Percentiles rank a stretch among this genome's conserved stretches.
These are phyloP conservation scores for Cordyceps cateniannulata DNA, from an alignment of 2,329 filamentous ascomycete species.

Conservation along the genomic window DNA sequence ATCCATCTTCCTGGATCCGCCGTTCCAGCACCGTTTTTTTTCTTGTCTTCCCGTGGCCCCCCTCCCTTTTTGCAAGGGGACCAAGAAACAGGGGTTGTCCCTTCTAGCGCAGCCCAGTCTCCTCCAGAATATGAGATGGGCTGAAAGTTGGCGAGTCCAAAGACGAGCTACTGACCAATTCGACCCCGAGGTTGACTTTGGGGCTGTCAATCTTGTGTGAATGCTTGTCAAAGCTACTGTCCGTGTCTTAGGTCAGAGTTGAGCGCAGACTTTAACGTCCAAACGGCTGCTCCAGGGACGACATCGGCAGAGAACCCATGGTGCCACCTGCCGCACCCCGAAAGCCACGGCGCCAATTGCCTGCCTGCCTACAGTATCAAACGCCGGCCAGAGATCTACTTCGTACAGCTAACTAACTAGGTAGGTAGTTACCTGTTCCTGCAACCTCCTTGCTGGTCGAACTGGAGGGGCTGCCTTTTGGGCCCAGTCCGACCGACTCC, in stretches of 20 bases:
- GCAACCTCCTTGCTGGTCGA: not conserved
- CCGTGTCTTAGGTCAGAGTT: not conserved
- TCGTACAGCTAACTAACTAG: no score
- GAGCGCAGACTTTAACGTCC: not conserved
- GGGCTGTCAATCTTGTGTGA: not conserved
- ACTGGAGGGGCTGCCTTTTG: not conserved
- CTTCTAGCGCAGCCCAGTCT: not conserved
- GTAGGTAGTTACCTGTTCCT: not conserved
- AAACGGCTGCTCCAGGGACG: not conserved
- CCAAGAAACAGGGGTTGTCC: not conserved
- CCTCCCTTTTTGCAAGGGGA: not conserved
- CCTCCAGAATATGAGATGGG: slow-evolving; percentile 3
- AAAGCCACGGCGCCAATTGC: not conserved
- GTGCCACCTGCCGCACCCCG: not conserved
- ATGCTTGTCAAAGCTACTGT: not conserved
- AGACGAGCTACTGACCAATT: not conserved
- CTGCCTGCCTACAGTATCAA: no score
- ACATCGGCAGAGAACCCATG: not conserved
- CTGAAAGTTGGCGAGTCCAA: slow-evolving; percentile 2
- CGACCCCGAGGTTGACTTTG: not conserved
- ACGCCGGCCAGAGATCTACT: no score
- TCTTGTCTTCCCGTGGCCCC: not conserved
- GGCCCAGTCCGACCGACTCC: not conserved
- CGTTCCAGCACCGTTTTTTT: not conserved
- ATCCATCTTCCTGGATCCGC: not conserved